Percentiles rank a stretch among this genome's conserved stretches.
Conservation (phyloP, 2,329 filamentous ascomycete species). For the Juglanconis oblonga region DNA sequence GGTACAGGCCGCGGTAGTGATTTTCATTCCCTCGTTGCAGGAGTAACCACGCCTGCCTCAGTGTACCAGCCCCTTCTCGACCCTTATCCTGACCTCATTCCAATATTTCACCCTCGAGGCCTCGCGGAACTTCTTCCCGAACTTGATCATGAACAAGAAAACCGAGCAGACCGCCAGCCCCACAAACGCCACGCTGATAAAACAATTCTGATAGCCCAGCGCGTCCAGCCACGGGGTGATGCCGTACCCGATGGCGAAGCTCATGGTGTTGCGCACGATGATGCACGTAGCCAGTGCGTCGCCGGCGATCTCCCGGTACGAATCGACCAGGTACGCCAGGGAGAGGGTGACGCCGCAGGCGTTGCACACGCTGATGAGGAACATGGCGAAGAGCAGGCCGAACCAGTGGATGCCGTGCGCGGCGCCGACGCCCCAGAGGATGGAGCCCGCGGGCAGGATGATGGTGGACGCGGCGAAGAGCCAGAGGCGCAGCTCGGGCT, state of each 20-base stretch:
- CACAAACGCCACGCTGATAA: slow-evolving; percentile 28
- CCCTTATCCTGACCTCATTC: slow-evolving; percentile 27
- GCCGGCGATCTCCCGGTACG: slow-evolving; percentile 44
- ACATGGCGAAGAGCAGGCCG: slow-evolving; percentile 46
- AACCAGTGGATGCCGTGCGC: slow-evolving; percentile 42
- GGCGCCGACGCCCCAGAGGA: slow-evolving; percentile 51
- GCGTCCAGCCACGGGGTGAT: slow-evolving; percentile 19
- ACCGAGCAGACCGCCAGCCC: slow-evolving; percentile 28
- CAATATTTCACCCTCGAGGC: slow-evolving; percentile 27
- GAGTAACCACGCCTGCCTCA: slow-evolving; percentile 4
- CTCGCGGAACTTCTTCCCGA: slow-evolving; percentile 28
- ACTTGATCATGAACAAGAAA: slow-evolving; percentile 29
- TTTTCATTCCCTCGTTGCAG: too few species aligned
- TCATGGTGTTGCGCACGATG: slow-evolving; percentile 25
- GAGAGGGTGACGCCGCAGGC: slow-evolving; percentile 40
- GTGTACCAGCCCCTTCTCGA: slow-evolving; percentile 28
- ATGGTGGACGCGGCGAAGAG: slow-evolving; percentile 32
- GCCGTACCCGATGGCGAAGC: slow-evolving; percentile 19
- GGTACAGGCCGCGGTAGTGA: too few species aligned
- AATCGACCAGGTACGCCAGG: slow-evolving; percentile 46
- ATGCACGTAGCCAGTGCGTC: slow-evolving; percentile 50
- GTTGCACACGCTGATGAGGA: slow-evolving; percentile 40
- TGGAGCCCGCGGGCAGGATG: slow-evolving; percentile 39
- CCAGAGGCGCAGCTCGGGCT: slow-evolving; percentile 31
- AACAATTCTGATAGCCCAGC: slow-evolving; percentile 17